Conservation (phyloP, 441 rosid species). For the Adansonia gregorii region DNA sequence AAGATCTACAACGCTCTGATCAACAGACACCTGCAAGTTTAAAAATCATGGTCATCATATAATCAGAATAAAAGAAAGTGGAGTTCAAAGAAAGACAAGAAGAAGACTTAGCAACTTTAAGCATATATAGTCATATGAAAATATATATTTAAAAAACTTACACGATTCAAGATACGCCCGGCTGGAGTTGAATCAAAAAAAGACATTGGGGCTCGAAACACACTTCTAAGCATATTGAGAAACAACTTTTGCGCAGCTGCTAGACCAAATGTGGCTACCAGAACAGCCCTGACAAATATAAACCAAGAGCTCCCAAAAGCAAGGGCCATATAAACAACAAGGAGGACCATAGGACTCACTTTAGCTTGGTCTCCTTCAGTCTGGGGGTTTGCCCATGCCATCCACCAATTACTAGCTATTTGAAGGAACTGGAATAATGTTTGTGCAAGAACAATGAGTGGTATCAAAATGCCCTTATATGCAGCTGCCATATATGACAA, state of each 20-base stretch:
- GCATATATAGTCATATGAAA: not conserved
- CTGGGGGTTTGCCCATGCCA: slow-evolving; percentile 99
- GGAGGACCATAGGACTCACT: slow-evolving; percentile 81
- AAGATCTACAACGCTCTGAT: slow-evolving; percentile 99
- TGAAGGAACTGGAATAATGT: slow-evolving; percentile 93
- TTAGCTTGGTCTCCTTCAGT: slow-evolving; percentile 90
- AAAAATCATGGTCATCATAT: slow-evolving; percentile 25
- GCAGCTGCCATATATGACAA: slow-evolving; percentile 99
- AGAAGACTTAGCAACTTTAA: not conserved
- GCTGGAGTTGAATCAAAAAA: slow-evolving; percentile 99
- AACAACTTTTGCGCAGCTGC: slow-evolving; percentile 97
- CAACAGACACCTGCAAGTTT: slow-evolving; percentile 82
- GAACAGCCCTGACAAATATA: slow-evolving; percentile 93
- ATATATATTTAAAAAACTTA: slow-evolving; percentile 33
- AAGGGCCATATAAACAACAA: slow-evolving; percentile 90
- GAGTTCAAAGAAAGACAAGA: not conserved
- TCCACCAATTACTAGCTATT: slow-evolving; percentile 99
- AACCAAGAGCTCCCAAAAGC: slow-evolving; percentile 99
- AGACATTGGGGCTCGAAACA: slow-evolving; percentile 96
- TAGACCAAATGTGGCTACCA: slow-evolving; percentile 98
- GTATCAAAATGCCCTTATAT: slow-evolving; percentile 87
- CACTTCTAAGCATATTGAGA: slow-evolving; percentile 91
- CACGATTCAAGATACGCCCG: slow-evolving; percentile 96
- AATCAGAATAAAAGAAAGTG: slow-evolving; percentile 9
- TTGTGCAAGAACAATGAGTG: slow-evolving; percentile 90